Evolutionary conservation across 169 alveolate species (phyloP).

Genomic region (Condylostoma magnum): DNA sequence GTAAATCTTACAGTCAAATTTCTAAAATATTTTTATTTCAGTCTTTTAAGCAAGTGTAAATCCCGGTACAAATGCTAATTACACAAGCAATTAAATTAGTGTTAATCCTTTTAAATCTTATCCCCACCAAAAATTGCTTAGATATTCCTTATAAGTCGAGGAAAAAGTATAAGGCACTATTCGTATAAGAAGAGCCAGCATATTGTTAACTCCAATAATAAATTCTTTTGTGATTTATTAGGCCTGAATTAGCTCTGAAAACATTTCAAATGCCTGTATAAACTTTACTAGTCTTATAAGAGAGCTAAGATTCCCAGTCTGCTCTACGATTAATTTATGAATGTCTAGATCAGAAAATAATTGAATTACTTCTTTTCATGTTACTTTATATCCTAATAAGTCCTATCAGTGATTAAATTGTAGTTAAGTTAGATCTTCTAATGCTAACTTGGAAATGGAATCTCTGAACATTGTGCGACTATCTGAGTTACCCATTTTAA

Average conservation of each 20-base stretch:
- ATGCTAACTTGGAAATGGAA: constrained; percentile 16
- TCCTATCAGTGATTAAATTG: constrained; percentile 13
- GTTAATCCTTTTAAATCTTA: not conserved
- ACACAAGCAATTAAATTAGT: not conserved
- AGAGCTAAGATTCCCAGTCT: not conserved
- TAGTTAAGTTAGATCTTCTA: constrained; percentile 17
- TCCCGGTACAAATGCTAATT: not conserved
- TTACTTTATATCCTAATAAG: not conserved
- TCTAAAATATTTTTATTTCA: too few species aligned
- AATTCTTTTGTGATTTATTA: not conserved
- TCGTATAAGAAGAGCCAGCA: not conserved
- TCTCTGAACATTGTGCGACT: constrained; percentile 33
- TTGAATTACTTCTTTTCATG: constrained; percentile 9
- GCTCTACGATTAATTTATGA: not conserved
- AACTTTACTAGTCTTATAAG: not conserved
- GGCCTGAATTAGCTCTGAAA: not conserved
- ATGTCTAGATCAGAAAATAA: constrained; percentile 19
- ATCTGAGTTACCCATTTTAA: constrained; percentile 40
- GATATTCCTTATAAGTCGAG: not conserved
- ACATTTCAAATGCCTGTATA: not conserved
- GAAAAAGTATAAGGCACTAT: constrained; percentile 17
- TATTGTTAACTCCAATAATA: not conserved
- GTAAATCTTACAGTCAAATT: too few species aligned
- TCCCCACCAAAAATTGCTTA: constrained; percentile 15
- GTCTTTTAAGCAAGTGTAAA: constrained; percentile 4